These are phyloP conservation scores for Brassica incana DNA, from an alignment of 345 rosid genomes.

Conservation along the genomic window DNA sequence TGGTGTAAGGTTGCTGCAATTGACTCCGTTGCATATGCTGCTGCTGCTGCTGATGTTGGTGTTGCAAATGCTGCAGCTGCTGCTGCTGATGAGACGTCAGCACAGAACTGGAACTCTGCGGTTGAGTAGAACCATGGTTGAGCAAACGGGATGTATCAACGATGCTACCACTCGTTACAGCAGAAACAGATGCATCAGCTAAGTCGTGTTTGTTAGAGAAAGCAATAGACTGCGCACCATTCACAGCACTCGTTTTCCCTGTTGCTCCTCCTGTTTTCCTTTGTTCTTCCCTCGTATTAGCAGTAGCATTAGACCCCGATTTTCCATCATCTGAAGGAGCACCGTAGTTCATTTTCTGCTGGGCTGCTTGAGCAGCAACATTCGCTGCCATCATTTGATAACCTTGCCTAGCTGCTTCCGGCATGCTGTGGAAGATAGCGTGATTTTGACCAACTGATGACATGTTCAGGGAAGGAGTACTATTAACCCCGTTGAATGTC, in stretches of 20 bases:
- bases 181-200: constrained; percentile 56
- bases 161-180: constrained; percentile 55
- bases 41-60: constrained; percentile 44
- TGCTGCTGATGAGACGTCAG: constrained; percentile 39
- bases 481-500: constrained; percentile 55
- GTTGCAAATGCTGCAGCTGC: constrained; percentile 52
- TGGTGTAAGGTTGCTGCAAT: constrained; percentile 53
- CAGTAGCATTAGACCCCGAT: constrained; percentile 47
- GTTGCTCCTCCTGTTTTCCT: constrained; percentile 40
- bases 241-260: constrained; percentile 27
- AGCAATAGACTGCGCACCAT: constrained; percentile 69
- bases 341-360: constrained; percentile 70
- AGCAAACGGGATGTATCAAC: constrained; percentile 68
- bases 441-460: constrained; percentile 73
- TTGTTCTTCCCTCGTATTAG: constrained; percentile 58
- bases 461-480: constrained; percentile 60
- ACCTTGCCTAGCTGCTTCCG: constrained; percentile 69
- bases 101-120: constrained; percentile 51
- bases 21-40: constrained; percentile 53
- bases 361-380: constrained; percentile 64
- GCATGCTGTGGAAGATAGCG: constrained; percentile 64
- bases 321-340: constrained; percentile 64
- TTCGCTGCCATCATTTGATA: constrained; percentile 51
- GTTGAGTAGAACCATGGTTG: constrained; percentile 56
- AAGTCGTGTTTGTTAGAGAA: constrained; percentile 65